Base-by-base conservation (phyloP, 441 rosid genomes). In the Populus tomentosa region DNA sequence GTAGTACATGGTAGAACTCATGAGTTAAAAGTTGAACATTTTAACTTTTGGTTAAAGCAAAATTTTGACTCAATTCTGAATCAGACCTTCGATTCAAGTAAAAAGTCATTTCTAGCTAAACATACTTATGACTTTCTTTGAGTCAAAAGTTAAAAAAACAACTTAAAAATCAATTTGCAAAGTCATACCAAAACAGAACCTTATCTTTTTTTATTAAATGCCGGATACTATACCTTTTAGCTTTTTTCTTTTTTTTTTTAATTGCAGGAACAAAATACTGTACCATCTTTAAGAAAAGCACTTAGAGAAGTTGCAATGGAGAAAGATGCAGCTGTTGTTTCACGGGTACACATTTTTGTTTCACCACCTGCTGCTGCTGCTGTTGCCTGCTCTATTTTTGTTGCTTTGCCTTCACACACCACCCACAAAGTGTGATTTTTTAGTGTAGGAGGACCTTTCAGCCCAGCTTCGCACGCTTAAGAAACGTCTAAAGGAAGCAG, bases 241-340 rank as follows among this genome's bases (percentile, higher is more conserved):
- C 32, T 68, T 68, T 11, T 24, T 24, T 24, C 20, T 20, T 20
- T 14, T 28, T 66, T 32, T 65, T 28, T 46, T 46, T 7, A 6
- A 73, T 77, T 85, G 71, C 85, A 96, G 99, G 99, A 94, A 73
- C 96, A 88, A 30, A 92, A 78, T 78, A 89, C 94, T 35, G 92
- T 97, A 63, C 98, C 98, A 65, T 94, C 99, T 84, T 78, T 97
- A 82, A 91, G 99, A 77, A 93, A 89, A 85, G 96, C 99, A 64
- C 90, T 97, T 66, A 91, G 82, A 88, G 98, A 94, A 84, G 94
- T 93, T 70, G 99, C 98, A 14, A 91, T 94, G 92, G 98, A 97
- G 92, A 97, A 94, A 86, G 98, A 97, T 89, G 99, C 98, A 67
- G 97, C 99, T 76, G 98, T 94, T 82, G 97, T 94, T 85, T 89